These are phyloP conservation scores for Pseudogymnoascus sp. DNA, from an alignment of 2,329 filamentous ascomycete species.

Conservation along the genomic window DNA sequence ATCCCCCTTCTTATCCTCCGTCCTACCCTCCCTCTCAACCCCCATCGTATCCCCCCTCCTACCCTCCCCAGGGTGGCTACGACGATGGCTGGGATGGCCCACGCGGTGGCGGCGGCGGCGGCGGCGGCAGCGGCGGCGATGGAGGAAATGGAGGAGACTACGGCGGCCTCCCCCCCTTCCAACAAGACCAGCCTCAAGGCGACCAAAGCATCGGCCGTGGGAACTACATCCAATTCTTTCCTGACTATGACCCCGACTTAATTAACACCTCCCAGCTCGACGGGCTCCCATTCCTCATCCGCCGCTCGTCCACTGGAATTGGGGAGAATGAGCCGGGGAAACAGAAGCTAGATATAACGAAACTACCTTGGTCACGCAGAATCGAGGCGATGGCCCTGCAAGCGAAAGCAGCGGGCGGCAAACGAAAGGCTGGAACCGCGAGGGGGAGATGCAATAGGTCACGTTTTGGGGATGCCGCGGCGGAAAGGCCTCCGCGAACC, in stretches of 20 bases:
- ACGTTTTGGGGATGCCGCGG: background rate
- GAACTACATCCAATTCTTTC: background rate
- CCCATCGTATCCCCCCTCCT: background rate
- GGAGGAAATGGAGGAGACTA: background rate
- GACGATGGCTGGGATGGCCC: background rate
- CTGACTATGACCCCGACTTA: background rate
- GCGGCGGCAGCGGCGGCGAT: background rate
- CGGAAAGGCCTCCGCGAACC: background rate
- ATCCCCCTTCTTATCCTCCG: background rate
- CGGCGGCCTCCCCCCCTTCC: background rate
- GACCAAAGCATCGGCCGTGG: background rate
- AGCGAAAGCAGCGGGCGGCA: background rate
- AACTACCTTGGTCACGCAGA: background rate
- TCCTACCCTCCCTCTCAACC: background rate
- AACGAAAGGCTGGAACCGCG: background rate
- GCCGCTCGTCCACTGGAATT: background rate
- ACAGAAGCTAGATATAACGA: background rate
- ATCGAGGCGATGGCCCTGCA: background rate
- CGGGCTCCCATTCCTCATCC: background rate
- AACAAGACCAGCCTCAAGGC: background rate
- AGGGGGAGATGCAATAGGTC: background rate
- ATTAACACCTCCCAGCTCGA: slow-evolving; percentile 1
- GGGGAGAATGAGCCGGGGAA: background rate
- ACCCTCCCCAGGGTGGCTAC: background rate
- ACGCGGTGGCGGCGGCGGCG: background rate